These are phyloP conservation scores for Babesia bigemina DNA, from an alignment of 169 alveolate species.

Conservation along the genomic window DNA sequence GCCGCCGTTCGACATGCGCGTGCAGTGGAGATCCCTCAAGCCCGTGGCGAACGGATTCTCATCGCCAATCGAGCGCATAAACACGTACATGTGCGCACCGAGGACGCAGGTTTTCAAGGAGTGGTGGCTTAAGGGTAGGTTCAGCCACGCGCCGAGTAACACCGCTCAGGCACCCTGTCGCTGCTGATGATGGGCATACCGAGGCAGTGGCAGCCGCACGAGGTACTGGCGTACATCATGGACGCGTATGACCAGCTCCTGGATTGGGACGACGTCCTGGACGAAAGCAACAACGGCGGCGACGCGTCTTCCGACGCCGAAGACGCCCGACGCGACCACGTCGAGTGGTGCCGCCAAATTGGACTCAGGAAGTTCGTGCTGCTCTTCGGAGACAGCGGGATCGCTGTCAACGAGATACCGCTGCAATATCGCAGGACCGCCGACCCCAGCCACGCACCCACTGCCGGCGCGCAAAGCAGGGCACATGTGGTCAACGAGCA, in stretches of 20 bases:
- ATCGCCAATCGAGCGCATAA: constrained; percentile 58
- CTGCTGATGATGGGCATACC: constrained; percentile 67
- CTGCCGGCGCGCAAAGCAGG: neutral
- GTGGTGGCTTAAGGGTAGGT: constrained; percentile 69
- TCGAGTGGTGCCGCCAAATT: constrained; percentile 31
- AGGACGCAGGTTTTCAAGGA: constrained; percentile 42
- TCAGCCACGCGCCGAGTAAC: neutral
- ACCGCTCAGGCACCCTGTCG: constrained; percentile 46
- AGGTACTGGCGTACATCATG: constrained; percentile 40
- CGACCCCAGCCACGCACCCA: constrained; percentile 5
- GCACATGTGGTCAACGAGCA: constrained; percentile 15
- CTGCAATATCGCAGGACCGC: constrained; percentile 22
- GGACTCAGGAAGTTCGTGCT: constrained; percentile 59
- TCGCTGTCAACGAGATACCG: constrained; percentile 59
- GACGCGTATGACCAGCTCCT: constrained; percentile 29
- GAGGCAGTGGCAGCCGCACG: constrained; percentile 44
- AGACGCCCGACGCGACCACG: neutral
- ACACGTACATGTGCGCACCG: constrained; percentile 19
- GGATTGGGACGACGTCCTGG: constrained; percentile 16
- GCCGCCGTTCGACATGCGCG: constrained; percentile 39
- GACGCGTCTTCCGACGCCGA: neutral
- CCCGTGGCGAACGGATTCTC: constrained; percentile 8
- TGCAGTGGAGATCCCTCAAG: constrained; percentile 22
- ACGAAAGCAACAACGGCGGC: constrained; percentile 4
- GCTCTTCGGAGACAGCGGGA: constrained; percentile 45